A percentile compares a stretch with the other conserved stretches of the same genome.
phyloP scores from a whole-genome alignment of 306 rosid species.

The Herpetospermum pedunculosum region DNA sequence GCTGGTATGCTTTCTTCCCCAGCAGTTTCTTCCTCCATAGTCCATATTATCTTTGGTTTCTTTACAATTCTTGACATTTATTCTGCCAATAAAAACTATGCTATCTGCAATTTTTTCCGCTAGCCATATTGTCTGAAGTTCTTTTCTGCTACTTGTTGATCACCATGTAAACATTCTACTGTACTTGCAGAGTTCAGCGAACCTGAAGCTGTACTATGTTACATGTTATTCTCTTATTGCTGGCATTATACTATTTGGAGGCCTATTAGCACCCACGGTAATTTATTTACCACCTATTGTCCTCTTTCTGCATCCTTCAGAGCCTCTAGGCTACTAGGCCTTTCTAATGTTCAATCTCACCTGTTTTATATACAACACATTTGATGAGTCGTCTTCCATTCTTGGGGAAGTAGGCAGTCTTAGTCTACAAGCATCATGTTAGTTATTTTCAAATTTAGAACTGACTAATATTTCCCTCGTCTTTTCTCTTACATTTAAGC shows the following conservation, averaged over 20 bases:
- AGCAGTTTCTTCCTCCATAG: neutral
- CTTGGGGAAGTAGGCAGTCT: neutral
- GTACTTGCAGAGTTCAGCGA: conserved; percentile 65
- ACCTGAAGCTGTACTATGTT: conserved; percentile 81
- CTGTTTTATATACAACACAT: neutral
- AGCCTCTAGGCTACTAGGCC: neutral
- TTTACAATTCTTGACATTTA: neutral
- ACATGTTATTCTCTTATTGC: conserved; percentile 74
- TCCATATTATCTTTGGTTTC: neutral
- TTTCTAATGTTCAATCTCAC: neutral
- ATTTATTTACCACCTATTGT: conserved; percentile 16
- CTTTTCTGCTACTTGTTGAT: neutral
- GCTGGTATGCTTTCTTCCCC: conserved; percentile 43
- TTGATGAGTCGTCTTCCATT: neutral
- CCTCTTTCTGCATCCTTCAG: neutral
- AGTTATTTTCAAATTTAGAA: neutral
- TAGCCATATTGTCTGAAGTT: neutral
- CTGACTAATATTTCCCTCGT: neutral
- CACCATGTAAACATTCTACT: conserved; percentile 9
- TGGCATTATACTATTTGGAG: conserved; percentile 79
- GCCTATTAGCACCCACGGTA: conserved; percentile 90
- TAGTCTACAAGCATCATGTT: neutral
- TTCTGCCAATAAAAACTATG: neutral
- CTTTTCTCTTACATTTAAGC: conserved; percentile 29
- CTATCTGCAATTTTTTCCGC: neutral